Percentiles rank a stretch among this genome's conserved stretches.
Evolutionary conservation across 805 yeast species (phyloP).

Genomic region (Lipomyces spencermartinsiae): DNA sequence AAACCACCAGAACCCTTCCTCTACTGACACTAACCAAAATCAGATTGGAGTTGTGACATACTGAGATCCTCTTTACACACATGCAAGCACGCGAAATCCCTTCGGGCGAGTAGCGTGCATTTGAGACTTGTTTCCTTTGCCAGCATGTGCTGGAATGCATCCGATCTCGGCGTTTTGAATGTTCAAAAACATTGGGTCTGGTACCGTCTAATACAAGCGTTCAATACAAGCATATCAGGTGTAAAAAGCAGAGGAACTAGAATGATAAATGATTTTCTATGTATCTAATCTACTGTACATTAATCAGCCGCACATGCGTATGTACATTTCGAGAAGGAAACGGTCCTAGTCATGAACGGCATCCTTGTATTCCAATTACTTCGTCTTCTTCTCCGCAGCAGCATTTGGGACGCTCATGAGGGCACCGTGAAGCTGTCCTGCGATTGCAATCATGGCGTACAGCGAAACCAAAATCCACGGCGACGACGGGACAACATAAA

Average conservation of each 20-base stretch:
- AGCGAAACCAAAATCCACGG: slow-evolving; percentile 31
- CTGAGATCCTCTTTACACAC: no score
- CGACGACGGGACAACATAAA: slow-evolving; percentile 29
- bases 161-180: no score
- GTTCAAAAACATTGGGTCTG: no score
- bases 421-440: slow-evolving; percentile 20
- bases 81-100: no score
- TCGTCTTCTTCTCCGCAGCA: slow-evolving; percentile 25
- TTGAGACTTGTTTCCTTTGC: no score
- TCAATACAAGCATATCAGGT: neutral
- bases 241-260: neutral
- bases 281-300: neutral
- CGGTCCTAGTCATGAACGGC: neutral
- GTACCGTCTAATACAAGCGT: neutral
- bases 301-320: neutral
- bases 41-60: no score
- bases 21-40: no score
- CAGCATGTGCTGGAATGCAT: no score
- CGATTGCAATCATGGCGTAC: slow-evolving; percentile 19
- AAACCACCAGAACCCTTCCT: no score
- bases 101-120: no score
- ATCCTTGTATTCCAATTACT: slow-evolving; percentile 10
- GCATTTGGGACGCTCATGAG: slow-evolving; percentile 12
- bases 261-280: neutral
- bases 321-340: neutral